Base-by-base conservation (phyloP, 2,329 filamentous ascomycete genomes). In the Pseudogymnoascus sp. region DNA sequence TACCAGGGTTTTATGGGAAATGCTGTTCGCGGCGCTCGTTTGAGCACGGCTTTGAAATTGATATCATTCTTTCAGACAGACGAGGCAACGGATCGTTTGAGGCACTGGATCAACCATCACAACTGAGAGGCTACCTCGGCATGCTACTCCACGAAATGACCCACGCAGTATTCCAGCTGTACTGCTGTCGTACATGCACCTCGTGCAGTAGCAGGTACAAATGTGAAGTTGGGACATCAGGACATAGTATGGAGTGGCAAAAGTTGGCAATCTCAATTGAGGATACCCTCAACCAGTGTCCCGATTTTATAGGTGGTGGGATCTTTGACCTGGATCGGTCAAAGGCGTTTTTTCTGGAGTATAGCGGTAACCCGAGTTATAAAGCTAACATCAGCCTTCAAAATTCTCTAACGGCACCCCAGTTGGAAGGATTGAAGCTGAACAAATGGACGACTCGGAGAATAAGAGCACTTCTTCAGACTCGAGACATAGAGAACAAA, bases 401-500 rank as follows among this genome's bases (percentile, higher is more conserved):
- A 4, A 4, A 31, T 12, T 12, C 14, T 11, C 47, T 54, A 18
- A 54, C 47, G 5, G 6, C 6, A 12, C 47, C 4, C n/a, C 14
- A 54, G 31, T 18, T 54, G n/a, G 0, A 2, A 12, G 8, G 4
- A 7, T 31, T 54, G 26, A 18, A 54, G 0, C 47, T 54, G 26
- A 4, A 3, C 4, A 1, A 2, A 1, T 0, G 6, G 14, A n/a
- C 21, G 6, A 29, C 7, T 29, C 6, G 7, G 1, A 18, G 5
- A 21, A 51, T 51, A 51, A n/a, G 5, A 16, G 14, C 11, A 16
- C 2, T n/a, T 18, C 23, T 54, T 54, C 47, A 16, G 8, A 3
- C 3, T 7, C 47, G 47, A 16, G 8, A 31, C n/a, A n/a, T 29
- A 54, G 0, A 3, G 1, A 29, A 29, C n/a, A n/a, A n/a, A n/a